These are phyloP conservation scores for Leccinum arenicola DNA, from an alignment of 768 basidiomycete species.

Conservation along the genomic window DNA sequence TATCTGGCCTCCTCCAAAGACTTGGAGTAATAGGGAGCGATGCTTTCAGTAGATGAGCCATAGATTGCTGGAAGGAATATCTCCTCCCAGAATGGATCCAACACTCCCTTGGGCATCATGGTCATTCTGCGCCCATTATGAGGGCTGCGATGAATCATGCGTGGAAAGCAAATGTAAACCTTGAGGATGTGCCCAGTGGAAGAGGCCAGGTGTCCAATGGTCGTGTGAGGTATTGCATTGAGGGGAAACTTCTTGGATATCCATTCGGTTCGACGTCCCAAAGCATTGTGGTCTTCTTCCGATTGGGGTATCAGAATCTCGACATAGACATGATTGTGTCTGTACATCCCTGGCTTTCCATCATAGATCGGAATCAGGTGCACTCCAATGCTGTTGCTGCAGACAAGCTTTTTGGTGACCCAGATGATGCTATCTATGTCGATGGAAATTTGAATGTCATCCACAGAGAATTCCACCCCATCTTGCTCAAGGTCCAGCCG, in stretches of 20 bases:
- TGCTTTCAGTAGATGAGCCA: too few relatives aligned
- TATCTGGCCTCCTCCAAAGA: slow-evolving; percentile 2
- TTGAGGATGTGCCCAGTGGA: neutral
- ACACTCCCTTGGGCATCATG: neutral
- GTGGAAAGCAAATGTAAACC: slow-evolving; percentile 6
- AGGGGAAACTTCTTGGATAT: slow-evolving; percentile 6
- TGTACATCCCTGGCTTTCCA: neutral
- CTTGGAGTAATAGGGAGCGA: too few relatives aligned
- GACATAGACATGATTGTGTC: slow-evolving; percentile 18
- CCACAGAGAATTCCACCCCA: neutral
- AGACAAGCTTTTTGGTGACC: neutral
- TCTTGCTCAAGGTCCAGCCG: slow-evolving; percentile 2
- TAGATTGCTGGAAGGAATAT: slow-evolving; percentile 4
- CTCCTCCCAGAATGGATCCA: slow-evolving; percentile 9
- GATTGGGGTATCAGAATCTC: slow-evolving; percentile 12
- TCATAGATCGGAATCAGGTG: too few relatives aligned
- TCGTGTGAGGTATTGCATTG: slow-evolving; percentile 2
- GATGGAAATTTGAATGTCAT: neutral
- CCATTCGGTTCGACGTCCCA: neutral
- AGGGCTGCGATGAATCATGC: slow-evolving; percentile 8
- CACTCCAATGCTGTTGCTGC: too few relatives aligned
- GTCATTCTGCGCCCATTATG: neutral
- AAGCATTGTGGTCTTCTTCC: neutral
- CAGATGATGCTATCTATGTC: slow-evolving; percentile 10
- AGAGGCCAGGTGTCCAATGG: neutral